phyloP scores from a whole-genome alignment of 1,139 yeast genomes.

The Kodamaea sp. region DNA sequence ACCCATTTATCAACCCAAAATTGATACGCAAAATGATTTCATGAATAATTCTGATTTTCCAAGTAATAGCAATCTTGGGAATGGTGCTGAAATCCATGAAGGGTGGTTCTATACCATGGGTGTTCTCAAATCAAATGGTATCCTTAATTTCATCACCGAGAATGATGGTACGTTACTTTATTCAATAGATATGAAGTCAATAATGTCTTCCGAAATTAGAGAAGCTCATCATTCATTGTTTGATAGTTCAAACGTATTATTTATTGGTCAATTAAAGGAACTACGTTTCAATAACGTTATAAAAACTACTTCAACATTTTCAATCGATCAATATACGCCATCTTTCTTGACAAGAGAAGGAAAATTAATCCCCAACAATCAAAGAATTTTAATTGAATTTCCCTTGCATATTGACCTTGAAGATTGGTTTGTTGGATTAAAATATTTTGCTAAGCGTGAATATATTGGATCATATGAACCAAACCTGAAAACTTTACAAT shows the following conservation, averaged over 20 bases:
- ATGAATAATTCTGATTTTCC: constrained; percentile 4
- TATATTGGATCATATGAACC: constrained; percentile 36
- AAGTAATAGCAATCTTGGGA: constrained; percentile 1
- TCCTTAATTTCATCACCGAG: constrained; percentile 59
- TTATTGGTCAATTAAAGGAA: constrained; percentile 53
- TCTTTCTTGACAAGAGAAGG: constrained; percentile 34
- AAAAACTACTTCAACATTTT: constrained; percentile 28
- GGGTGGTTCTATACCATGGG: constrained; percentile 82
- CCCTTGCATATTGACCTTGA: constrained; percentile 70
- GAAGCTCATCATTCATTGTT: constrained; percentile 66
- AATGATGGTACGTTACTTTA: constrained; percentile 65
- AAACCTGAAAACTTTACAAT: constrained; percentile 2
- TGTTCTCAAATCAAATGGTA: constrained; percentile 63
- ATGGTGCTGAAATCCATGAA: constrained; percentile 28
- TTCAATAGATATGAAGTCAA: constrained; percentile 52
- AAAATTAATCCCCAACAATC: constrained; percentile 30
- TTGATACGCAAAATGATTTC: constrained; percentile 9
- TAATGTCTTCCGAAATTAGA: constrained; percentile 65
- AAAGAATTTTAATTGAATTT: constrained; percentile 56
- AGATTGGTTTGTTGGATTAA: constrained; percentile 78
- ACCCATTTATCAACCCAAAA: constrained; percentile 38
- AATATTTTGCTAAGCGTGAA: constrained; percentile 64
- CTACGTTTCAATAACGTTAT: constrained; percentile 45
- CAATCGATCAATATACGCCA: constrained; percentile 18
- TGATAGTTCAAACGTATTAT: constrained; percentile 55